Base-by-base conservation (phyloP, 2,329 filamentous ascomycete genomes). In the Colletotrichum sp. region DNA sequence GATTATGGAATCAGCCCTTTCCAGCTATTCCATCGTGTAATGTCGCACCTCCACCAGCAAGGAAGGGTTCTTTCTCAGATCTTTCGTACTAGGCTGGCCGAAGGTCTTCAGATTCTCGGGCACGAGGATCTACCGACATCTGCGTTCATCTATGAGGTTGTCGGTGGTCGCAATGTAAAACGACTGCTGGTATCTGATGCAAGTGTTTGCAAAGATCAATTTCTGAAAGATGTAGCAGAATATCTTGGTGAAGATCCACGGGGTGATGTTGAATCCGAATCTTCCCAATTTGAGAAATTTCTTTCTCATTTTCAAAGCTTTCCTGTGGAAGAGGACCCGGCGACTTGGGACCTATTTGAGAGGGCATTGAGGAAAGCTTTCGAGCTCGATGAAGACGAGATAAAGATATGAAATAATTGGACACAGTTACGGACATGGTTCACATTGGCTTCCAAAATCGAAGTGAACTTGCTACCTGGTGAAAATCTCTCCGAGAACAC, bases 1-100 rank as follows among this genome's bases (percentile, higher is more conserved):
- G 67, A 74, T 48, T 65, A 74, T 68, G 18, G 36, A 7, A 74
- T 74, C 43, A 71, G 4, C 6, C 16, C 72, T 6, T 74, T 71
- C 14, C 67, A 74, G 18, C 43, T 71, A 0, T 74, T 71, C 13
- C 72, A 66, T 14, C 72, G 72, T 4, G 72, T 74, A 14, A 70
- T 74, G 7, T 36, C 32, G 21, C 72, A 74, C 26, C 34, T 71
- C 2, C n/a, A 65, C 1, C 14, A 65, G 13, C 59, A 65, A 4
- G 59, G 59, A 2, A 16, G 67, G 57, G 14, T 18, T 14, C 6
- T 65, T 21, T 32, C 59, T 12, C 4, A 36, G 7, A 24, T 66
- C 2, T 71, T 71, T 13, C 67, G 59, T 18, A 14, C 34, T 1
- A 65, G 72, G 9, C 67, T 65, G 3, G 67, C 72, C 13, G 32